Percentiles rank a stretch among this genome's conserved stretches.
Evolutionary conservation across 148 eudicot species (phyloP).

Genomic region (Mesembryanthemum crystallinum): DNA sequence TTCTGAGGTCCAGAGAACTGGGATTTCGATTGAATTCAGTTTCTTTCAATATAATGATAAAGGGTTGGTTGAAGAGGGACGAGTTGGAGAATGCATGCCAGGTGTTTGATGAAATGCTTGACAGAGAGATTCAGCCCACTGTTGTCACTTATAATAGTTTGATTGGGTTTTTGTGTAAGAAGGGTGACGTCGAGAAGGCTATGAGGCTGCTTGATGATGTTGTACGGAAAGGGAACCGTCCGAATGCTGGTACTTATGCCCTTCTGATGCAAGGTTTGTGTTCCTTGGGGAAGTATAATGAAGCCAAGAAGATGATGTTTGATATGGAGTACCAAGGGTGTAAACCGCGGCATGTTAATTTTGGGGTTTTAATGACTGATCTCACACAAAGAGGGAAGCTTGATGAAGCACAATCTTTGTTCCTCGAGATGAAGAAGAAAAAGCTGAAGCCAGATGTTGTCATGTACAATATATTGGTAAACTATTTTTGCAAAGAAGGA

Average conservation of each 20-base stretch:
- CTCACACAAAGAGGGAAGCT: slow-evolving; percentile 54
- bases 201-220: slow-evolving; percentile 58
- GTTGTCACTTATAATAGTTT: slow-evolving; percentile 74
- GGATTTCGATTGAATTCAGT: slow-evolving; percentile 67
- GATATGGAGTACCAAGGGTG: slow-evolving; percentile 94
- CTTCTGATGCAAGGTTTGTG: slow-evolving; percentile 86
- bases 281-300: slow-evolving; percentile 50
- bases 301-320: slow-evolving; percentile 90
- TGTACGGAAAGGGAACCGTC: slow-evolving; percentile 46
- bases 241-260: slow-evolving; percentile 65
- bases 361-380: slow-evolving; percentile 81
- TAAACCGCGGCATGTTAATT: slow-evolving; percentile 53
- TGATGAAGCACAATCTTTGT: slow-evolving; percentile 65
- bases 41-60: slow-evolving; percentile 70
- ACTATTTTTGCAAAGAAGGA: slow-evolving; percentile 58
- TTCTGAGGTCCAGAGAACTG: slow-evolving; percentile 41
- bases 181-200: slow-evolving; percentile 60
- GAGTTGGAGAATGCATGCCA: slow-evolving; percentile 57
- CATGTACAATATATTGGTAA: slow-evolving; percentile 62
- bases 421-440: slow-evolving; percentile 77
- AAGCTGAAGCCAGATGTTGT: slow-evolving; percentile 76
- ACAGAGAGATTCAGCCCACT: slow-evolving; percentile 58
- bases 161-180: slow-evolving; percentile 74
- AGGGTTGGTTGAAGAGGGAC: slow-evolving; percentile 58
- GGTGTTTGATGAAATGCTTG: slow-evolving; percentile 94